Conservation (phyloP, 345 rosid species). For the Salix udensis region DNA sequence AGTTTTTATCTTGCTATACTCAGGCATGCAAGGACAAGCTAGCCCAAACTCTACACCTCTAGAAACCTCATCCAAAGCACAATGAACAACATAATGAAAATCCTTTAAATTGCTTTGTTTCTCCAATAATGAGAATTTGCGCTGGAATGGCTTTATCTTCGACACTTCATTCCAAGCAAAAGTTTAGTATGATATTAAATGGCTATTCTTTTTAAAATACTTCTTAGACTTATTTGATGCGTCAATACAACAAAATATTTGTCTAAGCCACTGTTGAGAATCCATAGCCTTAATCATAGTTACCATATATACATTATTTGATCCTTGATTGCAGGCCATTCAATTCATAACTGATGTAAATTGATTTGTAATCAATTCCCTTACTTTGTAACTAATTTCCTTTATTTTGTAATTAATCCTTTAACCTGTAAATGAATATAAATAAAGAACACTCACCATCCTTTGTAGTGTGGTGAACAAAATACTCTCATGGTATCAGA, state of each 20-base stretch:
- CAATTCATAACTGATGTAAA: too few species aligned
- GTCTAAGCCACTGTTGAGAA: slow-evolving; percentile 54
- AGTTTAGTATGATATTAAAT: slow-evolving; percentile 56
- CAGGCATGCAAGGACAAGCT: slow-evolving; percentile 63
- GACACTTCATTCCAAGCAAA: slow-evolving; percentile 71
- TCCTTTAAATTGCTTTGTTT: slow-evolving; percentile 48
- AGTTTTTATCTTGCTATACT: slow-evolving; percentile 35
- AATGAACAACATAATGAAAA: slow-evolving; percentile 54
- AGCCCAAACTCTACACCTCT: slow-evolving; percentile 68
- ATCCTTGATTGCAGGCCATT: too few species aligned
- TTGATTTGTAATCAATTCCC: too few species aligned
- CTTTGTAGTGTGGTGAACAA: too few species aligned
- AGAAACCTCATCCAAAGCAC: too few species aligned
- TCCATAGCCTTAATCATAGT: too few species aligned
- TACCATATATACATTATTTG: too few species aligned
- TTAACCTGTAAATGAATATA: too few species aligned
- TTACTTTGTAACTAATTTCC: too few species aligned
- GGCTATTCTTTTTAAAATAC: slow-evolving; percentile 49
- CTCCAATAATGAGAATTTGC: slow-evolving; percentile 54
- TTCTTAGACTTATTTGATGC: slow-evolving; percentile 57
- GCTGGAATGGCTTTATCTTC: slow-evolving; percentile 55
- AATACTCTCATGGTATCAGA: too few species aligned
- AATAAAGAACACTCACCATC: too few species aligned
- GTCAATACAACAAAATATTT: slow-evolving; percentile 51
- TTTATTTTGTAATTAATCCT: too few species aligned